Base-by-base conservation (phyloP, 2,329 filamentous ascomycete genomes). In the Aspergillus fumigatus region DNA sequence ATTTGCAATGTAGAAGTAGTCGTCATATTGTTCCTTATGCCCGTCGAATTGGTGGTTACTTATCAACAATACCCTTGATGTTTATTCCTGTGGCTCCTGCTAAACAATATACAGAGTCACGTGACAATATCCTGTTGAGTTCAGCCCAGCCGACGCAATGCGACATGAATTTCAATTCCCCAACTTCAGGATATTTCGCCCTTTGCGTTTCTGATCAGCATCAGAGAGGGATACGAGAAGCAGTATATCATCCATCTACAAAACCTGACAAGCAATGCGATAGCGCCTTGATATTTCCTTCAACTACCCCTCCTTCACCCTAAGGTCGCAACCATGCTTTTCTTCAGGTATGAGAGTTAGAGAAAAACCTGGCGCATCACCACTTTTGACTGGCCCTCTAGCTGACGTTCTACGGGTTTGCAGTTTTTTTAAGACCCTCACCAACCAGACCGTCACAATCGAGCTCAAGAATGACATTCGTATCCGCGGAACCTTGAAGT, bases 401-500 rank as follows among this genome's bases (percentile, higher is more conserved):
- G 23, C 23, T 47, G 3, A 47, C 43, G 11, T 26, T 23, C 14
- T 25, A 14, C 3, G 10, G 43, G 2, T 26, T 6, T 53, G 25
- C 71, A 94, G 90, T 80, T 97, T 97, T 81, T 97, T 97, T 86
- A 97, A 97, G 77, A 97, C 93, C 53, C 89, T 97, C 70, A 95
- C 97, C 74, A 94, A 97, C 80, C 89, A 94, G 66, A 88, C 95
- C 80, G 92, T 99, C 70, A 97, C 92, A 49, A 92, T 99, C 73
- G 94, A 99, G 81, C 89, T 99, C 75, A 99, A 99, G 80, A 99
- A 99, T 76, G 94, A 99, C 78, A 96, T 99, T 67, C 92, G 92
- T 73, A 95, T 99, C 74, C 90, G 90, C 68, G 94, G 94, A 64
- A 95, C 88, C 38, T 83, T 99, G 65, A 99, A 97, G 82, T 95